Evolutionary conservation across 73 alveolate species (phyloP).

Genomic region (Paramecium sexaurelia): DNA sequence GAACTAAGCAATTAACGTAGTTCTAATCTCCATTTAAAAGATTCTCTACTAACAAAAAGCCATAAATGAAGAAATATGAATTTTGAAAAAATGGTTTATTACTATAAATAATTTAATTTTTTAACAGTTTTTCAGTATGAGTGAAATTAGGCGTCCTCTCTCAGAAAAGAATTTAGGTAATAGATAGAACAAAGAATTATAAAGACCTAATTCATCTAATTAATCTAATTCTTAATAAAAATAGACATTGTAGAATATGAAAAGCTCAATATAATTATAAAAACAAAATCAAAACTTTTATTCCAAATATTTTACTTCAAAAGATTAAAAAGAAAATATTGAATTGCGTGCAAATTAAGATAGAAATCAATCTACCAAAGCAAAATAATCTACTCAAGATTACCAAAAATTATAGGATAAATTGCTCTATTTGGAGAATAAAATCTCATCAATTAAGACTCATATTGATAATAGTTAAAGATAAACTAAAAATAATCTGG

Average conservation of each 20-base stretch:
- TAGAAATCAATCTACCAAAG: neutral
- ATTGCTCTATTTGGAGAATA: conserved; percentile 15
- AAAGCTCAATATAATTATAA: conserved; percentile 26
- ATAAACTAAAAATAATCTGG: neutral
- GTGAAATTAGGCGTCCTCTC: conserved; percentile 31
- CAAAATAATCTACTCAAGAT: neutral
- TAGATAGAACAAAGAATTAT: neutral
- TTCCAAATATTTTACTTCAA: conserved; percentile 21
- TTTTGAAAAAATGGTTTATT: neutral
- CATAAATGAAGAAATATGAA: conserved; percentile 1
- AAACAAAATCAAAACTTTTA: conserved; percentile 33
- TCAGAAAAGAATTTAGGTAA: conserved; percentile 39
- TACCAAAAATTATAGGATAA: conserved; percentile 18
- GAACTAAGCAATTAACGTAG: neutral
- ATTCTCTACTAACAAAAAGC: neutral
- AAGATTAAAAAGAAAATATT: conserved; percentile 32
- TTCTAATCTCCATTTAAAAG: conserved; percentile 18
- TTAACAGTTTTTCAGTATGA: neutral
- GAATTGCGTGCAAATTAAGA: neutral
- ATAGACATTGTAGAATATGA: neutral
- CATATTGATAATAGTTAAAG: conserved; percentile 13
- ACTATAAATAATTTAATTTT: conserved; percentile 4
- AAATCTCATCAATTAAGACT: neutral
- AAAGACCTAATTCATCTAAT: conserved; percentile 25
- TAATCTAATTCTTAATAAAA: neutral